Evolutionary conservation across 257 asterid genomes (phyloP).

Genomic region (Nicotiana obtusifolia): DNA sequence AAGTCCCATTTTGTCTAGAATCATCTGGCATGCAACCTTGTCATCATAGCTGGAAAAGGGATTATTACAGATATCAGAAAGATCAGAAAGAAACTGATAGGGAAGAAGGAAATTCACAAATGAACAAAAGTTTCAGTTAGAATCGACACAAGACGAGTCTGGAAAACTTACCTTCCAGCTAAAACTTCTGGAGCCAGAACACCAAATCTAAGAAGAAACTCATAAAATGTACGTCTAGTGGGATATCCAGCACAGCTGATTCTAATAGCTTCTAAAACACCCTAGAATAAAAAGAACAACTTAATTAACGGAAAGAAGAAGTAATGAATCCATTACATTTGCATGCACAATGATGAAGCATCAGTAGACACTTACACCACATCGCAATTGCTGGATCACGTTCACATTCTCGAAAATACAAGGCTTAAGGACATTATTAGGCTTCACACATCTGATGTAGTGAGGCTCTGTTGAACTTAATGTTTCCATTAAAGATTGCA

Average conservation of each 20-base stretch:
- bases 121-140: not conserved
- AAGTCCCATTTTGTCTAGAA: conserved; percentile 84
- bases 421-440: conserved; percentile 89
- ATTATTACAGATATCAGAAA: not conserved
- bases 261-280: conserved; percentile 97
- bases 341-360: conserved; percentile 8
- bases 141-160: not conserved
- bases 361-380: conserved; percentile 82
- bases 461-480: conserved; percentile 93
- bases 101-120: not conserved
- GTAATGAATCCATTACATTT: not conserved
- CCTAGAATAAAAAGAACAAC: conserved; percentile 34
- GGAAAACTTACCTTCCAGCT: conserved; percentile 52
- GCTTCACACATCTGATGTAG: conserved; percentile 98
- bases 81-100: not conserved
- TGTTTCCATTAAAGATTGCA: conserved; percentile 96
- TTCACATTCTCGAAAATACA: conserved; percentile 87
- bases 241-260: conserved; percentile 99
- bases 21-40: conserved; percentile 78
- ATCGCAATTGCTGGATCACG: conserved; percentile 89
- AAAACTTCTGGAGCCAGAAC: conserved; percentile 78
- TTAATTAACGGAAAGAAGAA: not conserved
- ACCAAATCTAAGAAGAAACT: conserved; percentile 97
- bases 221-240: conserved; percentile 92
- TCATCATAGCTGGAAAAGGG: conserved; percentile 71